A percentile compares a stretch with the other conserved stretches of the same genome.
phyloP scores from a whole-genome alignment of 2,329 filamentous ascomycete species.

The Fusarium siculi region DNA sequence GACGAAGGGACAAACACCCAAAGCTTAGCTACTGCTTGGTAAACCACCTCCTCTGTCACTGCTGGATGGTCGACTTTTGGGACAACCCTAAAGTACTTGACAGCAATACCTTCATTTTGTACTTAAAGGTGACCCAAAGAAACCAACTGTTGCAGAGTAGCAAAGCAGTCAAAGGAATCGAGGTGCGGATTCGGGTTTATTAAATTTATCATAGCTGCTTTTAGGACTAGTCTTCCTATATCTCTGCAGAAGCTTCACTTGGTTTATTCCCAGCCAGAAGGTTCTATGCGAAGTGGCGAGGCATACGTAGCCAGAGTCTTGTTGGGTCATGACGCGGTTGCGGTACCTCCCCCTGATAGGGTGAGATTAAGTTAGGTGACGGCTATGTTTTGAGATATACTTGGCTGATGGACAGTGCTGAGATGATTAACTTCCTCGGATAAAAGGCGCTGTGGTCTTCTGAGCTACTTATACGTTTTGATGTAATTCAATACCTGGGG shows the following conservation, averaged over 20 bases:
- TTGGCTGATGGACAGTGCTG: no score
- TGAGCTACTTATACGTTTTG: no score
- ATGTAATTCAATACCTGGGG: no score
- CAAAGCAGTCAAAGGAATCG: neutral
- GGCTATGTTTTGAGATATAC: no score
- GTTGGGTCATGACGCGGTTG: no score
- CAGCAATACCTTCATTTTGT: rapidly evolving
- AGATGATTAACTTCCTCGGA: no score
- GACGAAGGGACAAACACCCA: rapidly evolving
- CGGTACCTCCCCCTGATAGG: no score
- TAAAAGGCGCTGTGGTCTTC: no score
- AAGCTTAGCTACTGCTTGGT: neutral
- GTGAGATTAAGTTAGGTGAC: no score
- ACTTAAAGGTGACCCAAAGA: rapidly evolving
- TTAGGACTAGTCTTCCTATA: rapidly evolving
- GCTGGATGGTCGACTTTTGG: rapidly evolving
- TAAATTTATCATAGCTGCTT: neutral
- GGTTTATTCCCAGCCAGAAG: no score
- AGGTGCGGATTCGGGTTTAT: neutral
- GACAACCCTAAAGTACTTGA: rapidly evolving
- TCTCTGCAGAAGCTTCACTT: rapidly evolving
- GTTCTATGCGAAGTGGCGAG: no score
- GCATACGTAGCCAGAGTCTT: no score
- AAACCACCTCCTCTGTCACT: neutral
- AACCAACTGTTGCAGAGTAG: neutral